Percentiles rank a stretch among this genome's conserved stretches.
These are phyloP conservation scores for Rachicladosporium sp. DNA, from an alignment of 2,329 filamentous ascomycete species.

Conservation along the genomic window DNA sequence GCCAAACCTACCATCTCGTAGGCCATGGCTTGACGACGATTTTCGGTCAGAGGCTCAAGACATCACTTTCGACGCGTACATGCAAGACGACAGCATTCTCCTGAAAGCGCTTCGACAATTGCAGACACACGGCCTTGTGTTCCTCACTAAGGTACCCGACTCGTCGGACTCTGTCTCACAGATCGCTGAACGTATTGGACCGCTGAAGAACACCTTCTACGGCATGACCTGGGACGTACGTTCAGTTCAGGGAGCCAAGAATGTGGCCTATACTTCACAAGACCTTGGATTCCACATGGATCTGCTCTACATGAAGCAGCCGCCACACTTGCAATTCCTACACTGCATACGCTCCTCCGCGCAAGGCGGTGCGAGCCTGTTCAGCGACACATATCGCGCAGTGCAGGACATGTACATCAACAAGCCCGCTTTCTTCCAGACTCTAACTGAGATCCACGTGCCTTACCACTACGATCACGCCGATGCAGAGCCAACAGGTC, in stretches of 20 bases:
- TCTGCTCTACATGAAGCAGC: conserved; percentile 69
- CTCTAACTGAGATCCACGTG: conserved; percentile 5
- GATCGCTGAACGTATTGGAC: conserved; percentile 63
- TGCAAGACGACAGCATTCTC: conserved; percentile 47
- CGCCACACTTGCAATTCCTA: conserved; percentile 73
- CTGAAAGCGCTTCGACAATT: conserved; percentile 51
- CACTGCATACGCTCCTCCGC: conserved; percentile 78
- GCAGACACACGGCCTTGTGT: conserved; percentile 57
- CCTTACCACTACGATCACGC: conserved; percentile 37
- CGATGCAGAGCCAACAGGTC: conserved; percentile 32
- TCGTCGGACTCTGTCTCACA: conserved; percentile 40
- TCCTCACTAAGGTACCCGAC: conserved; percentile 62
- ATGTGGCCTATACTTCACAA: conserved; percentile 75
- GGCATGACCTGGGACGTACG: conserved; percentile 83
- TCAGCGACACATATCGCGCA: conserved; percentile 62
- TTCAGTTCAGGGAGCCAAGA: conserved; percentile 70
- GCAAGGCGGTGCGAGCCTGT: conserved; percentile 72
- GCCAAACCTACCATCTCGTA: conserved; percentile 7
- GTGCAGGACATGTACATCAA: conserved; percentile 26
- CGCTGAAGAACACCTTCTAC: conserved; percentile 78
- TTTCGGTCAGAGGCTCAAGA: conserved; percentile 41
- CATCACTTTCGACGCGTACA: conserved; percentile 61
- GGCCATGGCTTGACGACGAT: conserved; percentile 34
- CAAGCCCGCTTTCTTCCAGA: conserved; percentile 10
- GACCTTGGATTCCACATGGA: conserved; percentile 88